phyloP scores from a whole-genome alignment of 2,329 filamentous ascomycete species.

The Monosporascus sp. region DNA sequence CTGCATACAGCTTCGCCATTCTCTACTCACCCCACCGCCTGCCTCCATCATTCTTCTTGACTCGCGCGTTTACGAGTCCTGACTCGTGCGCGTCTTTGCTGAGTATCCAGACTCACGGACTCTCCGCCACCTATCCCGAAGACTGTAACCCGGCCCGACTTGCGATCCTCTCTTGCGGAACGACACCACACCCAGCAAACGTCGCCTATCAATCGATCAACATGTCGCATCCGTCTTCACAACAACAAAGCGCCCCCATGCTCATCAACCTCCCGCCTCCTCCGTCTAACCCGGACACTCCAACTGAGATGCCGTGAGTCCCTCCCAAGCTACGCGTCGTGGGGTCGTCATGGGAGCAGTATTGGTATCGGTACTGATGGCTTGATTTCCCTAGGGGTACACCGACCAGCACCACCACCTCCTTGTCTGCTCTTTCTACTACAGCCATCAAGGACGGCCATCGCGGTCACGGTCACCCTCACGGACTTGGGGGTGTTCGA shows the following conservation, averaged over 20 bases:
- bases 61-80: no score
- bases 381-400: slow-evolving; percentile 62
- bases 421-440: slow-evolving; percentile 84
- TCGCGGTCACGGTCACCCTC: slow-evolving; percentile 64
- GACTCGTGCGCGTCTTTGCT: no score
- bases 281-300: slow-evolving; percentile 76
- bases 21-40: no score
- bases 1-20: no score
- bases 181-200: no score
- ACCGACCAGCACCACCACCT: slow-evolving; percentile 87
- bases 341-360: slow-evolving; percentile 5
- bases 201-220: slow-evolving; percentile 2
- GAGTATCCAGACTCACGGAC: no score
- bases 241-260: slow-evolving; percentile 49
- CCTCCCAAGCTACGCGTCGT: slow-evolving; percentile 7
- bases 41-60: no score
- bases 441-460: slow-evolving; percentile 96
- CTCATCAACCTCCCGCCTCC: slow-evolving; percentile 81
- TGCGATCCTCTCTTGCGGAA: no score
- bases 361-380: slow-evolving; percentile 10
- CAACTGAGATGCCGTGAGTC: slow-evolving; percentile 82
- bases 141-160: no score
- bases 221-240: slow-evolving; percentile 29
- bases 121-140: no score
- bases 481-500: slow-evolving; percentile 46